phyloP scores from a whole-genome alignment of 2,329 filamentous ascomycete genomes.

The Botryotinia narcissicola region DNA sequence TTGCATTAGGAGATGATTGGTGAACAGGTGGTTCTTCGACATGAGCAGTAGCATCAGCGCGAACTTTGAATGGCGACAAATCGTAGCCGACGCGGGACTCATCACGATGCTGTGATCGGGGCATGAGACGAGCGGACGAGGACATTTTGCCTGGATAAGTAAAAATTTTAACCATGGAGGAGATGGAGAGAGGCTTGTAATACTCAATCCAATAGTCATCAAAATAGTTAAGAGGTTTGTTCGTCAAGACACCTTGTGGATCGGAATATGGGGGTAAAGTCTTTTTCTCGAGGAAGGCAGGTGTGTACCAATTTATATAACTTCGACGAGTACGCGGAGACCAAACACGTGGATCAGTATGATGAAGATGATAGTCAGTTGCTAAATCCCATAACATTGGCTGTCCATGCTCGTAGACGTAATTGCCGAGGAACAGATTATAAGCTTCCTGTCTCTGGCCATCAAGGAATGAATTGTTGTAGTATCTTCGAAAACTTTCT shows the following conservation, averaged over 20 bases:
- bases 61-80: conserved; percentile 82
- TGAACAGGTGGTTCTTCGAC: conserved; percentile 54
- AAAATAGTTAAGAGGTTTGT: conserved; percentile 51
- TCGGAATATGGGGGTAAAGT: conserved; percentile 33
- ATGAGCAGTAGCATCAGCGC: conserved; percentile 58
- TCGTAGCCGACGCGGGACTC: conserved; percentile 62
- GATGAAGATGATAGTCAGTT: conserved; percentile 95
- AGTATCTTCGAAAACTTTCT: conserved; percentile 97
- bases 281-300: conserved; percentile 64
- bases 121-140: conserved; percentile 79
- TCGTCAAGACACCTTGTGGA: conserved; percentile 24
- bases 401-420: conserved; percentile 80
- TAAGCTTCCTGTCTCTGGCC: conserved; percentile 98
- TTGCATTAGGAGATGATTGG: background rate
- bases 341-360: conserved; percentile 76
- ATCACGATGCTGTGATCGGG: conserved; percentile 68
- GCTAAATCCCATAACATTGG: conserved; percentile 96
- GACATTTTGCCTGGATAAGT: conserved; percentile 76
- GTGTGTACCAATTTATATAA: conserved; percentile 90
- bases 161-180: conserved; percentile 89
- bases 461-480: conserved; percentile 97
- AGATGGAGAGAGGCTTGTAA: conserved; percentile 83
- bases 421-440: conserved; percentile 95
- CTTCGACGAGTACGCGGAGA: conserved; percentile 59
- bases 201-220: conserved; percentile 99